A percentile compares a stretch with the other conserved stretches of the same genome.
These are phyloP conservation scores for Periconia digitata DNA, from an alignment of 2,329 filamentous ascomycete species.

Conservation along the genomic window DNA sequence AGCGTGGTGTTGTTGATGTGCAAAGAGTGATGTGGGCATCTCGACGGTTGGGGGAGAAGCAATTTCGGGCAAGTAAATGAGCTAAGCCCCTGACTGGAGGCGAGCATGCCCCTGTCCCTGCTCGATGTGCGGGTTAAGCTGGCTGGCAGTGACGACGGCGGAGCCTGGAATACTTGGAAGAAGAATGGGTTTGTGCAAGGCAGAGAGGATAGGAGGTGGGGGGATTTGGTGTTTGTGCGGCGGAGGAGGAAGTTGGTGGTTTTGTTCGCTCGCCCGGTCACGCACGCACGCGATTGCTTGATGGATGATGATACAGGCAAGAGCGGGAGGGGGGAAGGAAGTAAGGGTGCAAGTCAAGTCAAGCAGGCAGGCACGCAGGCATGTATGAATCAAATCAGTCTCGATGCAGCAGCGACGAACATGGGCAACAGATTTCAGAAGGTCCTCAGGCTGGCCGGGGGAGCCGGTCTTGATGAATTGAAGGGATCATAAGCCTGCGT, in stretches of 20 bases:
- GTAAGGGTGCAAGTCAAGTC: neutral
- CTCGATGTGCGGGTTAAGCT: constrained; percentile 4
- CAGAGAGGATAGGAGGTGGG: neutral
- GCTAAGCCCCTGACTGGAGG: constrained; percentile 33
- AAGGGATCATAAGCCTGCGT: constrained; percentile 12
- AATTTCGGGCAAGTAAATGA: constrained; percentile 32
- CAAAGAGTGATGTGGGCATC: constrained; percentile 31
- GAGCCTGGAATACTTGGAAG: neutral
- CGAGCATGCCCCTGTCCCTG: constrained; percentile 15
- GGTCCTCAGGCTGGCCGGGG: constrained; percentile 6
- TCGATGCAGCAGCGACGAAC: neutral
- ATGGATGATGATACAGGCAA: no score
- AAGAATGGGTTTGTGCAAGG: neutral
- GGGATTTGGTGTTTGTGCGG: neutral
- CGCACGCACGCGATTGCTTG: no score
- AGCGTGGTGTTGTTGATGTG: constrained; percentile 21
- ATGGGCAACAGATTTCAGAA: neutral
- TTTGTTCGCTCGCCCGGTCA: no score
- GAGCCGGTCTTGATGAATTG: constrained; percentile 7
- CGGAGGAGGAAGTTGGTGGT: neutral
- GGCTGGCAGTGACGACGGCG: constrained; percentile 1
- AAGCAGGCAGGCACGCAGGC: no score
- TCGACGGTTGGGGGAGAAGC: constrained; percentile 17
- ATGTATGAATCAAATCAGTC: neutral
- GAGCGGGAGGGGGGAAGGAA: neutral